phyloP scores from a whole-genome alignment of 2,329 filamentous ascomycete genomes.

The Venturiaceae sp. region DNA sequence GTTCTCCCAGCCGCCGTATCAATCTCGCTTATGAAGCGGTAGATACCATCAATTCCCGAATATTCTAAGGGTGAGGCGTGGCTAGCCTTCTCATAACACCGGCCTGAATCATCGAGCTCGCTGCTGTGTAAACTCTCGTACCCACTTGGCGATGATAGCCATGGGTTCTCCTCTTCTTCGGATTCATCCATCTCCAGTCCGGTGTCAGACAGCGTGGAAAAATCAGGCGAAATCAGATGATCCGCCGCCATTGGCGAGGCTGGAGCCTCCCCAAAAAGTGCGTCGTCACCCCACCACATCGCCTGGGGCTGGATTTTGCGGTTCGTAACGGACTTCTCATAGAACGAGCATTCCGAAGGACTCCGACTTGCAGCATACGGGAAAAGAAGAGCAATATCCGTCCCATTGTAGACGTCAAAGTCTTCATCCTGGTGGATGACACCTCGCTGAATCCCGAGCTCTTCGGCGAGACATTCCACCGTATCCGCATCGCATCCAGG shows the following conservation, averaged over 20 bases:
- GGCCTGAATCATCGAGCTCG: conserved; percentile 29
- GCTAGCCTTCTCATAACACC: conserved; percentile 16
- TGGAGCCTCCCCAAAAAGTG: background rate
- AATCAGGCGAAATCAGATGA: background rate
- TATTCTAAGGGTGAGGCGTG: conserved; percentile 40
- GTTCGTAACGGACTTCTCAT: conserved; percentile 26
- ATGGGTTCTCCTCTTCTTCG: conserved; percentile 38
- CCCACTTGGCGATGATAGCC: conserved; percentile 42
- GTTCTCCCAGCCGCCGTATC: conserved; percentile 31
- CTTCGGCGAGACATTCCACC: conserved; percentile 74
- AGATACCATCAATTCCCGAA: conserved; percentile 56
- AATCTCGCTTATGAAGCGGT: conserved; percentile 55
- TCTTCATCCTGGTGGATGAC: conserved; percentile 68
- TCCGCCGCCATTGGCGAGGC: background rate
- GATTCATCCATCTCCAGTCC: conserved; percentile 30
- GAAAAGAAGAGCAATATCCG: conserved; percentile 68
- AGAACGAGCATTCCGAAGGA: conserved; percentile 36
- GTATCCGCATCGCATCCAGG: conserved; percentile 80
- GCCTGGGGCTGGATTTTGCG: background rate
- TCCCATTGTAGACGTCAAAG: conserved; percentile 59
- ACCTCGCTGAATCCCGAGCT: conserved; percentile 75
- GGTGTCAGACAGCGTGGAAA: conserved; percentile 25
- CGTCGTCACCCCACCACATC: conserved; percentile 14
- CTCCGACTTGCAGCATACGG: conserved; percentile 66
- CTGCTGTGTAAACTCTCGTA: conserved; percentile 50